phyloP scores from a whole-genome alignment of 148 eudicot species.

The Cornus suecica region DNA sequence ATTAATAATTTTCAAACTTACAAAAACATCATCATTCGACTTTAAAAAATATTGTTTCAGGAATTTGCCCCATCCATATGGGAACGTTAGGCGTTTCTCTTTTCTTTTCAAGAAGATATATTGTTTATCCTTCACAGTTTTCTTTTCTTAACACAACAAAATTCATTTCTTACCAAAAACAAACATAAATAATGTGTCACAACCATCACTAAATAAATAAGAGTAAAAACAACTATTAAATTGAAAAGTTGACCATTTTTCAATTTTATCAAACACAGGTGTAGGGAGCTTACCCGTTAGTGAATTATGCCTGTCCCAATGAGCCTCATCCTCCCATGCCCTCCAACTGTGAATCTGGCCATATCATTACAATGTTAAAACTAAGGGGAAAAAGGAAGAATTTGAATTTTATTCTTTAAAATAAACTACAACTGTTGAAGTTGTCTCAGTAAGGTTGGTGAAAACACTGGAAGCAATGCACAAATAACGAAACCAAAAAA shows the following conservation, averaged over 20 bases:
- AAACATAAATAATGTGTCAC: not conserved
- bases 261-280: slow-evolving; percentile 13
- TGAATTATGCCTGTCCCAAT: slow-evolving; percentile 58
- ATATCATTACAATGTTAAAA: slow-evolving; percentile 14
- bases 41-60: too few species aligned
- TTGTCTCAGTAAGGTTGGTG: not conserved
- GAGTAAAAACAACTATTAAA: not conserved
- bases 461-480: not conserved
- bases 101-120: not conserved
- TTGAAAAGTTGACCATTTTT: not conserved
- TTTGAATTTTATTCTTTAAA: not conserved
- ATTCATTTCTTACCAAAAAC: slow-evolving; percentile 7
- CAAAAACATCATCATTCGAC: slow-evolving; percentile 1
- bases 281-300: slow-evolving; percentile 52
- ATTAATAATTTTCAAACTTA: not conserved
- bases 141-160: not conserved
- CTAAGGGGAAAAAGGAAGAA: not conserved
- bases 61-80: too few species aligned
- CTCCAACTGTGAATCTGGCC: slow-evolving; percentile 89
- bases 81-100: not conserved
- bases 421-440: not conserved
- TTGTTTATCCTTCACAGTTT: not conserved
- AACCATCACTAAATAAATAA: not conserved
- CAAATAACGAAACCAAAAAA: not conserved
- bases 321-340: slow-evolving; percentile 92